phyloP scores from a whole-genome alignment of 2,329 filamentous ascomycete genomes.

The Exophiala dermatitidis region DNA sequence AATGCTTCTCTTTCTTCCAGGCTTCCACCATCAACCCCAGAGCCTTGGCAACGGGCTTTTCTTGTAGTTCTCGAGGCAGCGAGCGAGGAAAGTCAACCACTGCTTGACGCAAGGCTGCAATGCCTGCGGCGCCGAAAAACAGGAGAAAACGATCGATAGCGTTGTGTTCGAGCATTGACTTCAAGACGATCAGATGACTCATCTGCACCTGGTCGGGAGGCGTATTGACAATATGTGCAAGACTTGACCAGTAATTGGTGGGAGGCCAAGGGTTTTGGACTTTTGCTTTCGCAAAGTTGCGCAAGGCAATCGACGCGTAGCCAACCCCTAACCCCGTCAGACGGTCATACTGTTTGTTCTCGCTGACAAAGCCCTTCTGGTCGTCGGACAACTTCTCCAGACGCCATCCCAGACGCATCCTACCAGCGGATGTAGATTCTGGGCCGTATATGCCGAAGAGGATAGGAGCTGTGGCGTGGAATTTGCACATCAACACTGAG shows the following conservation, averaged over 20 bases:
- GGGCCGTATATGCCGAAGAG: slow-evolving; percentile 75
- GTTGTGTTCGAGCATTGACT: slow-evolving; percentile 60
- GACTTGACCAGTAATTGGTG: slow-evolving; percentile 70
- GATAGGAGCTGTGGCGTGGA: slow-evolving; percentile 70
- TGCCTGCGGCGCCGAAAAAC: slow-evolving; percentile 71
- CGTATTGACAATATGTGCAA: slow-evolving; percentile 71
- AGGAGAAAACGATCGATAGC: slow-evolving; percentile 68
- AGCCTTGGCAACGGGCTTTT: slow-evolving; percentile 16
- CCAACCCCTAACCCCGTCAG: slow-evolving; percentile 80
- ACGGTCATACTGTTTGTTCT: slow-evolving; percentile 69
- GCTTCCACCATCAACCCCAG: slow-evolving; percentile 32
- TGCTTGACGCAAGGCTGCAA: slow-evolving; percentile 63
- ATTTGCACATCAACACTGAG: slow-evolving; percentile 82
- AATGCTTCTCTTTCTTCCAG: slow-evolving; percentile 28
- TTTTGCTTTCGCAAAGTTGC: slow-evolving; percentile 65
- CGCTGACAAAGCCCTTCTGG: slow-evolving; percentile 50
- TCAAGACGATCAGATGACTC: slow-evolving; percentile 64
- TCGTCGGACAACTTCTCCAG: slow-evolving; percentile 44
- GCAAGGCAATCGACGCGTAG: slow-evolving; percentile 72
- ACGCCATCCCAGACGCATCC: slow-evolving; percentile 65
- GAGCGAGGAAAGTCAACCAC: slow-evolving; percentile 62
- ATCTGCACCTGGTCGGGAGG: slow-evolving; percentile 60
- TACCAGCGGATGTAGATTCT: slow-evolving; percentile 64
- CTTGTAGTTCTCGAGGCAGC: slow-evolving; percentile 31
- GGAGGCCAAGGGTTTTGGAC: slow-evolving; percentile 70